These are phyloP conservation scores for Starmerella cellae DNA, from an alignment of 805 yeast genomes.

Conservation along the genomic window DNA sequence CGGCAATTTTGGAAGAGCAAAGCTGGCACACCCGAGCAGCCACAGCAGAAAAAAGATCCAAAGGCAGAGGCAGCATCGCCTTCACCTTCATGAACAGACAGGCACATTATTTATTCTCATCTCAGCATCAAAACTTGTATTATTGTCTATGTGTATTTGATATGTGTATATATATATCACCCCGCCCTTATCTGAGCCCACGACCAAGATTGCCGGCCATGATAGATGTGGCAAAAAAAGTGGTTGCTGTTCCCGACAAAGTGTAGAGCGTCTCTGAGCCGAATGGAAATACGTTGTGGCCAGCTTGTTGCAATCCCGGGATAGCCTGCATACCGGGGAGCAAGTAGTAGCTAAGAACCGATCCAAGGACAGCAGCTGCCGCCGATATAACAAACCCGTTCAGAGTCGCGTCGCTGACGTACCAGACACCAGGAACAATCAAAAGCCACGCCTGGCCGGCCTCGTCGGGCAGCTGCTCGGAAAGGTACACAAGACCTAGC, in stretches of 20 bases:
- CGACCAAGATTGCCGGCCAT: constrained; percentile 32
- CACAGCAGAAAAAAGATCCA: too few species aligned
- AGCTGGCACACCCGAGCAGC: not conserved
- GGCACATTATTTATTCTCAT: too few species aligned
- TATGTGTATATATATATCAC: not conserved
- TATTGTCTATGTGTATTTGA: not conserved
- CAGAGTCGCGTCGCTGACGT: constrained; percentile 27
- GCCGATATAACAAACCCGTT: constrained; percentile 29
- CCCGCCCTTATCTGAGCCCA: not conserved
- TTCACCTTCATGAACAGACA: too few species aligned
- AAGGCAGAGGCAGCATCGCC: too few species aligned
- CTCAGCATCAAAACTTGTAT: not conserved
- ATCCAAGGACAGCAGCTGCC: constrained; percentile 25
- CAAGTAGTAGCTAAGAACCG: constrained; percentile 21
- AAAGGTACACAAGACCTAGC: constrained; percentile 30
- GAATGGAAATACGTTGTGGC: not conserved
- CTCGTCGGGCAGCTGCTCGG: constrained; percentile 28
- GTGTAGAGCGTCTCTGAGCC: constrained; percentile 1
- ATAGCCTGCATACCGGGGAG: constrained; percentile 4
- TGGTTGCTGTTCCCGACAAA: constrained; percentile 14
- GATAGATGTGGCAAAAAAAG: constrained; percentile 28
- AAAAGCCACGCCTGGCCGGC: constrained; percentile 29
- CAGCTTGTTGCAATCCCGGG: not conserved
- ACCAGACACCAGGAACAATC: constrained; percentile 32
- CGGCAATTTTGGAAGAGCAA: constrained; percentile 18